Evolutionary conservation across 2,329 filamentous ascomycete genomes (phyloP).

Genomic region (Neonectria ditissima): DNA sequence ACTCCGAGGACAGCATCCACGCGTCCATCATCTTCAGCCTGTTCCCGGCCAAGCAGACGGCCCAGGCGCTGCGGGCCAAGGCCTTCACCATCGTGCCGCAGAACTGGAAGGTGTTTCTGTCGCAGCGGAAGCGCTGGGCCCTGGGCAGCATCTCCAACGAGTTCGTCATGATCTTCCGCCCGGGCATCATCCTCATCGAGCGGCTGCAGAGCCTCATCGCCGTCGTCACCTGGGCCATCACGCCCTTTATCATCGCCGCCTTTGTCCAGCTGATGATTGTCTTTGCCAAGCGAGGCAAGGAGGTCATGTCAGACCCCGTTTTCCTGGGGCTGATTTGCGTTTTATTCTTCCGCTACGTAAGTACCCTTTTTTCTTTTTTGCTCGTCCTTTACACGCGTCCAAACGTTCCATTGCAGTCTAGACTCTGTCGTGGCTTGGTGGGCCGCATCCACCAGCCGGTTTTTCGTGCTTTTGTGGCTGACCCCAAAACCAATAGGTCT

Average conservation of each 20-base stretch:
- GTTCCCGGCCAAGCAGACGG: conserved; percentile 57
- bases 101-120: conserved; percentile 59
- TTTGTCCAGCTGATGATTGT: conserved; percentile 53
- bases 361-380: conserved; percentile 33
- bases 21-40: conserved; percentile 61
- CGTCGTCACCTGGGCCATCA: conserved; percentile 60
- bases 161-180: conserved; percentile 60
- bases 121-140: conserved; percentile 62
- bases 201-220: conserved; percentile 58
- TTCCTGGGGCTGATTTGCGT: conserved; percentile 54
- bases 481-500: conserved; percentile 47
- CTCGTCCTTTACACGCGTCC: not conserved
- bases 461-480: conserved; percentile 20
- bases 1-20: conserved; percentile 63
- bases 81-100: conserved; percentile 61
- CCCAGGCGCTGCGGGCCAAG: conserved; percentile 60
- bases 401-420: conserved; percentile 18
- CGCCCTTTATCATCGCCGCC: conserved; percentile 58
- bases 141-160: conserved; percentile 62
- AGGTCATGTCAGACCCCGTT: conserved; percentile 50
- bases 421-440: conserved; percentile 19
- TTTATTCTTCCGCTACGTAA: conserved; percentile 55
- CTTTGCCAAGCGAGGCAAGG: conserved; percentile 47
- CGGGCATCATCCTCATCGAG: conserved; percentile 57
- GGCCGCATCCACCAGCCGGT: conserved; percentile 2